Evolutionary conservation across 305 asterid genomes (phyloP), one percentile per base, ranked within the genome.

Genomic region (Petunia hybrid): DNA sequence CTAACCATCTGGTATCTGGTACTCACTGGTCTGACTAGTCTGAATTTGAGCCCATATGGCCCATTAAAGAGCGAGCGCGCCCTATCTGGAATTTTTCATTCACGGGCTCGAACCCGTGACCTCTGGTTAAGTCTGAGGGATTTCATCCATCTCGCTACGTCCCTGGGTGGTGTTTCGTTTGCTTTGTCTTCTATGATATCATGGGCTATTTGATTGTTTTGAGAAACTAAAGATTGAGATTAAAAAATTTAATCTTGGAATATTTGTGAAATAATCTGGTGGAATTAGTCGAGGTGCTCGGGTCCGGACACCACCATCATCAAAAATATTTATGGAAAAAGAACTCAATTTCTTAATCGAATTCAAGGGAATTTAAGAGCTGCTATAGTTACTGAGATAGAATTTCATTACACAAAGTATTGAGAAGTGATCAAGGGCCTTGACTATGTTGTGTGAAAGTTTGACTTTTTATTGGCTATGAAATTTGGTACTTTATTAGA

Each of bases 341-440:
- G 43, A 48, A 48, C 45, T 46, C 3, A 71, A 71, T 35, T 71
- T 71, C 35, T 35, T 48, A 7, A 41, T 66, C 51, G 35, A 66
- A 39, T 48, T 62, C 42, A 35, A 8, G 68, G 68, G 42, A 7
- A 35, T 8, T 62, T 62, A 12, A 68, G 76, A 68, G 55, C 4
- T 45, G 9, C 56, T 68, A 39, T 2, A n/a, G 56, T 45, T 66
- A 16, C 62, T 51, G 73, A 67, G 39, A 22, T 43, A 43, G 16
- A 16, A 41, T 43, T 36, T 53, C 59, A 69, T 45, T 36, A 31
- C 31, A 3, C 62, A 35, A 71, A 48, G 48, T 48, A 40, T 35
- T 71, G 62, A 48, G 78, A 35, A 48, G 22, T 71, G 78, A 71
- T 73, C 63, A 73, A 35, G 36, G 63, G 46, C 36, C 35, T 51